Conservation (phyloP, 495 filamentous ascomycete genomes). For the Penicillium arizonense region DNA sequence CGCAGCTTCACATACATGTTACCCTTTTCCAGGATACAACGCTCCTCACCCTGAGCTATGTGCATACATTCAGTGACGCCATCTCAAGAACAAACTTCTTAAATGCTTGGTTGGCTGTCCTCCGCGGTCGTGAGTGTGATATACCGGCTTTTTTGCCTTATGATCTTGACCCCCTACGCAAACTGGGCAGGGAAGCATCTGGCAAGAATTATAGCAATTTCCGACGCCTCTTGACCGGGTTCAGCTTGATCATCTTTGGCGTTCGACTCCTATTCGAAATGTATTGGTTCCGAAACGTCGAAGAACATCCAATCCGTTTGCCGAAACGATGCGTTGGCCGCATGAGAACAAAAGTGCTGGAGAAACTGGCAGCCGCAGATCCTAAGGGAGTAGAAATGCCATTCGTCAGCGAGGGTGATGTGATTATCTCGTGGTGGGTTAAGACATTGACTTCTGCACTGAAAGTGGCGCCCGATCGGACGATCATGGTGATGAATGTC, state of each 20-base stretch:
- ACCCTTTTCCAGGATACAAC: slow-evolving; percentile 47
- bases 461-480: slow-evolving; percentile 4
- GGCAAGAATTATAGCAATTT: not conserved
- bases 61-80: slow-evolving; percentile 47
- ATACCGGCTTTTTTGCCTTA: not conserved
- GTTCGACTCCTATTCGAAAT: slow-evolving; percentile 30
- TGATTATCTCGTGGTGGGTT: slow-evolving; percentile 25
- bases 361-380: not conserved
- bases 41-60: slow-evolving; percentile 40
- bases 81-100: slow-evolving; percentile 29
- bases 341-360: slow-evolving; percentile 5
- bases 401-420: slow-evolving; percentile 31
- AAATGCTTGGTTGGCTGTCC: slow-evolving; percentile 21
- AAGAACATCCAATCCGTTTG: slow-evolving; percentile 23
- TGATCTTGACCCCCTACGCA: not conserved
- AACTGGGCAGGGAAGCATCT: not conserved
- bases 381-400: not conserved
- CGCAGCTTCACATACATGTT: slow-evolving; percentile 49
- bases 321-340: slow-evolving; percentile 13
- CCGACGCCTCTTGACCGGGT: not conserved
- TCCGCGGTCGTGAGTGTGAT: slow-evolving; percentile 12
- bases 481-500: slow-evolving; percentile 21
- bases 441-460: slow-evolving; percentile 19
- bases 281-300: slow-evolving; percentile 26
- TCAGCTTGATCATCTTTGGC: slow-evolving; percentile 7